phyloP scores from a whole-genome alignment of 345 rosid species.

The Trapa bicornis region DNA sequence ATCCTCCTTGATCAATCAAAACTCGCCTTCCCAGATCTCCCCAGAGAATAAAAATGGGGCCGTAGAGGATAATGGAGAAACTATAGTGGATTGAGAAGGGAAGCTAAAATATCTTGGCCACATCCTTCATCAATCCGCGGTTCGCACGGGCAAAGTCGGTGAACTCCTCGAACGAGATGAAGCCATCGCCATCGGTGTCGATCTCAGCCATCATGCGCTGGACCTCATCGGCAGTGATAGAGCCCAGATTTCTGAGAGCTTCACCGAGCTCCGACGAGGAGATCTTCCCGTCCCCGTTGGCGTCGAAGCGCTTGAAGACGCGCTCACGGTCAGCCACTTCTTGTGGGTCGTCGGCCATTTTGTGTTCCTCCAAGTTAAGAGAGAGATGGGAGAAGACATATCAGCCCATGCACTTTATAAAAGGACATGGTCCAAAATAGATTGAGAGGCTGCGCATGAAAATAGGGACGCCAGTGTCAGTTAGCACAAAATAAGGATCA shows the following conservation, averaged over 20 bases:
- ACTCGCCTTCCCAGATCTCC: not conserved
- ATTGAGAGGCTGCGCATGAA: not conserved
- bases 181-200: constrained; percentile 83
- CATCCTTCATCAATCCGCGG: constrained; percentile 81
- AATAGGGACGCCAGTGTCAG: not conserved
- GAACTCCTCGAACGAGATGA: constrained; percentile 61
- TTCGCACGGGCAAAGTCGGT: constrained; percentile 59
- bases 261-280: constrained; percentile 71
- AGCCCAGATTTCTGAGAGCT: constrained; percentile 51
- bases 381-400: not conserved
- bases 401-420: not conserved
- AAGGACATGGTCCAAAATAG: not conserved
- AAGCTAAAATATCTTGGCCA: constrained; percentile 59
- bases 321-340: constrained; percentile 48
- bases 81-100: not conserved
- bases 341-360: constrained; percentile 43
- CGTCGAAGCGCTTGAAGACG: constrained; percentile 70
- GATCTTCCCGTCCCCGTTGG: constrained; percentile 75
- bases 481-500: constrained; percentile 5
- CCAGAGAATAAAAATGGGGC: not conserved
- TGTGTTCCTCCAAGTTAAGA: not conserved
- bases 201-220: constrained; percentile 87
- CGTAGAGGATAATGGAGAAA: not conserved
- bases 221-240: constrained; percentile 47
- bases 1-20: not conserved